Evolutionary conservation across 2,329 filamentous ascomycete genomes (phyloP), one percentile per base, ranked within the genome.

Genomic region (Nemania sp.): DNA sequence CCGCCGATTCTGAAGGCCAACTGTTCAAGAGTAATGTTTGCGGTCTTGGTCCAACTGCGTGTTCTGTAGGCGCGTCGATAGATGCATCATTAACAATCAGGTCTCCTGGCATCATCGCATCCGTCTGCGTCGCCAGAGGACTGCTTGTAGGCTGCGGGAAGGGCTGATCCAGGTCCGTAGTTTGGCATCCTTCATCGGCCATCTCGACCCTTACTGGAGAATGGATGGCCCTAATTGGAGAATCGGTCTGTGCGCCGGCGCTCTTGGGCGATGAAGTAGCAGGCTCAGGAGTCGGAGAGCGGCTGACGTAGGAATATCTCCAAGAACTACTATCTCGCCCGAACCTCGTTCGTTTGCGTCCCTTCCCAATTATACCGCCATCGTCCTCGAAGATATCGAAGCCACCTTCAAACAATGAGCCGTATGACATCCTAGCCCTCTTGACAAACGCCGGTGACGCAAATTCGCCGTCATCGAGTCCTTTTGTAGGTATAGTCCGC

Each of bases 371-470:
- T 20, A 81, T 74, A 36, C 78, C 79, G 1, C 81, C 82, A 68
- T 89, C 84, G 22, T 89, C 88, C 54, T 90, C 86, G 12, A 93
- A 86, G 3, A 85, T 81, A 63, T 91, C 86, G 58, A 84, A 80
- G 1, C 78, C 79, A 4, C 79, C 79, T 59, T 88, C 83, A 45
- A 87, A 83, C 0, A 88, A 72, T 0, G 84, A 82, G 1, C 86
- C 86, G 51, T 87, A 87, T 0, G 88, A 91, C 3, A 88, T 74
- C 50, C 88, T 79, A 12, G 83, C 80, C 48, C 87, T 80, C 68
- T 89, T 92, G 17, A 90, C 73, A 62, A 95, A 96, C 0, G 90
- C 89, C 0, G 91, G 91, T 2, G 91, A 95, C 4, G 82, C 77
- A 74, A 85, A 94, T 61, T 87, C 81, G 15, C 77, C 73, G 39